Evolutionary conservation across 202 grass and related monocot genomes (phyloP).

Genomic region (Dendrocalamus latiflorus): DNA sequence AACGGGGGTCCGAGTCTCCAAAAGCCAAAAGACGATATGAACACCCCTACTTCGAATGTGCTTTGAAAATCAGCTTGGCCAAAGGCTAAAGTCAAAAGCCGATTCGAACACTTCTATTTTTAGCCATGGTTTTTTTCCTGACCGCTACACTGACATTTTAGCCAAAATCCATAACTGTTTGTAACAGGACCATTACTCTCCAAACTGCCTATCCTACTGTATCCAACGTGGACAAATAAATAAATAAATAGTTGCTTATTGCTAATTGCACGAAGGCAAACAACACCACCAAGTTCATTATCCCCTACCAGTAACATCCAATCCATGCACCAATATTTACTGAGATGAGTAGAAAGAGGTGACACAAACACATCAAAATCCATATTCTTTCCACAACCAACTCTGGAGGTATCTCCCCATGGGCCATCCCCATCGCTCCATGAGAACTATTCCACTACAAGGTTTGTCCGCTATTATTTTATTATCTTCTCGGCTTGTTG

Average conservation of each 20-base stretch:
- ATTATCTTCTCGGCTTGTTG: neutral
- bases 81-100: no score
- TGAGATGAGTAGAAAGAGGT: neutral
- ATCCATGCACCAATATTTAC: slow-evolving; percentile 18
- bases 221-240: neutral
- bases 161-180: no score
- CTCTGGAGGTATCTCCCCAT: neutral
- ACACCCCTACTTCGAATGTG: no score
- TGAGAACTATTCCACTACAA: slow-evolving; percentile 27
- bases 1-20: no score
- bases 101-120: no score
- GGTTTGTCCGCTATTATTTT: neutral
- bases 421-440: neutral
- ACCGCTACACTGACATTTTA: no score
- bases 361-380: neutral
- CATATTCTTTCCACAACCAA: slow-evolving; percentile 4
- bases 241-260: neutral
- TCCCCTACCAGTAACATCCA: neutral
- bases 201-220: neutral
- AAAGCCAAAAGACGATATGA: no score
- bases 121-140: no score
- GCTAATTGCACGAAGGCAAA: neutral
- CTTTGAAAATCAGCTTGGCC: no score
- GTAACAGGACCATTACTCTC: neutral
- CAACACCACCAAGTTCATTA: neutral